A percentile compares a stretch with the other conserved stretches of the same genome.
Conservation (phyloP, 345 rosid species). For the Crucihimalaya himalaica region DNA sequence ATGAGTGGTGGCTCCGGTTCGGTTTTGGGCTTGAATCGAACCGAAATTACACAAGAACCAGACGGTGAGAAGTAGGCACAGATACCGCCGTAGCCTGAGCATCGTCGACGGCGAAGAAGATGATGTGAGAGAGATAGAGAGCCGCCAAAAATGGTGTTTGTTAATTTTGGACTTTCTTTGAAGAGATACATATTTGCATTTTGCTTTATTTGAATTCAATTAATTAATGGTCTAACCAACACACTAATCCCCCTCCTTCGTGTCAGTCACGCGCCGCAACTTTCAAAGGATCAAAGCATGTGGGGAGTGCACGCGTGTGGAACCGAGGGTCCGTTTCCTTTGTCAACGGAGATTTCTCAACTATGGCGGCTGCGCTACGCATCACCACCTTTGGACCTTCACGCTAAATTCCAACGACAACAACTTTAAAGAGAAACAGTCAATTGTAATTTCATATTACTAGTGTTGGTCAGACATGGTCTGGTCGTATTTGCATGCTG, state of each 20-base stretch:
- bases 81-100: conserved; percentile 17
- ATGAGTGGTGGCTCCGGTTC: conserved; percentile 32
- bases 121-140: background rate
- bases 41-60: conserved; percentile 24
- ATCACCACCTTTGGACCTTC: background rate
- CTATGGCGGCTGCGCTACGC: background rate
- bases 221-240: background rate
- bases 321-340: background rate
- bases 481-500: too few species aligned
- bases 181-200: conserved; percentile 12
- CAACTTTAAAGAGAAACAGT: background rate
- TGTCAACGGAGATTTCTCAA: conserved; percentile 2
- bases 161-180: conserved; percentile 18
- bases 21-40: conserved; percentile 30
- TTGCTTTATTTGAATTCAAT: background rate
- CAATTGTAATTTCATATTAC: background rate
- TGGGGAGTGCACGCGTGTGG: background rate
- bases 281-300: background rate
- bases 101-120: conserved; percentile 21
- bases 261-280: background rate
- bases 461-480: background rate
- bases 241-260: conserved; percentile 16
- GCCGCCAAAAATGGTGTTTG: conserved; percentile 12
- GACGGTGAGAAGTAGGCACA: conserved; percentile 9
- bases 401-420: background rate